A percentile compares a stretch with the other conserved stretches of the same genome.
These are phyloP conservation scores for Torulaspora pretoriensis DNA, from an alignment of 1,139 yeast species.

Conservation along the genomic window DNA sequence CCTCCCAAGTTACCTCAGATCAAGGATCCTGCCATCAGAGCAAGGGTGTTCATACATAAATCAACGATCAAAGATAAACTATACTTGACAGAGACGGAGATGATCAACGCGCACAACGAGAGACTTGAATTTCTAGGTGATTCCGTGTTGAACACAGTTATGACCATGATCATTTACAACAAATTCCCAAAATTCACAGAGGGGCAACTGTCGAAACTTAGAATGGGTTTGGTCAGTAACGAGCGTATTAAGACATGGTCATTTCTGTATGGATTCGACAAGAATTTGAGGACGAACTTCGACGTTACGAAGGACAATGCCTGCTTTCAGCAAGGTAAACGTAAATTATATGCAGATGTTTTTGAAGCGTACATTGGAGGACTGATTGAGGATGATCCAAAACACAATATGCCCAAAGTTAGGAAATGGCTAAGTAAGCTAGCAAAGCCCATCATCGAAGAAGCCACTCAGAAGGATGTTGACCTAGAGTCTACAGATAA, in stretches of 20 bases:
- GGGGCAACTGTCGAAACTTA: constrained; percentile 71
- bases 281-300: constrained; percentile 46
- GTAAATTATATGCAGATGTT: constrained; percentile 40
- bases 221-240: constrained; percentile 73
- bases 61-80: constrained; percentile 62
- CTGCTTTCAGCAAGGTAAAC: constrained; percentile 34
- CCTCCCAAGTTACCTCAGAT: constrained; percentile 74
- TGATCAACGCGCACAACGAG: constrained; percentile 71
- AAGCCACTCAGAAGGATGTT: constrained; percentile 27
- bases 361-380: constrained; percentile 94
- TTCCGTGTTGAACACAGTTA: constrained; percentile 69
- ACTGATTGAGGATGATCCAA: constrained; percentile 52
- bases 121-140: constrained; percentile 93
- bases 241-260: constrained; percentile 70
- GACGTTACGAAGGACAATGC: constrained; percentile 33
- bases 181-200: constrained; percentile 70
- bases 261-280: constrained; percentile 62
- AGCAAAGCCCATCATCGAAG: constrained; percentile 49
- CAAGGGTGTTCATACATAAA: constrained; percentile 77
- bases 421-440: constrained; percentile 58
- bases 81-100: constrained; percentile 53
- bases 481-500: constrained; percentile 24
- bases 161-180: constrained; percentile 63
- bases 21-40: constrained; percentile 51
- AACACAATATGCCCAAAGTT: constrained; percentile 46